Evolutionary conservation across 2,329 filamentous ascomycete genomes (phyloP).

Genomic region (Pseudodiploospora longispora): DNA sequence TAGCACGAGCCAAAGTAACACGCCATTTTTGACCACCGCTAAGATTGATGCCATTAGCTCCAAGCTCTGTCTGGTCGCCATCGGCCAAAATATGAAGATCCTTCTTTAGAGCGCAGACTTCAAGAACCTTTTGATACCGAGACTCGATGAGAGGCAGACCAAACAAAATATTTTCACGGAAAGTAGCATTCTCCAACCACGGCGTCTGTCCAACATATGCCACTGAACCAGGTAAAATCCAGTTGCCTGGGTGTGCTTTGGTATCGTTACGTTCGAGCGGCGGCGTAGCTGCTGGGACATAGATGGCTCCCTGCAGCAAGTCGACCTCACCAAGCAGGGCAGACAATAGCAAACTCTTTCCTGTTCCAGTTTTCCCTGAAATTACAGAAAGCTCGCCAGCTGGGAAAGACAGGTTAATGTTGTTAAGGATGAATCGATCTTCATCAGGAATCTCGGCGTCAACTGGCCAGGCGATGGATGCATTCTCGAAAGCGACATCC

Average conservation of each 20-base stretch:
- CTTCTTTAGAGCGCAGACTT: slow-evolving; percentile 65
- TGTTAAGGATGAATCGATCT: slow-evolving; percentile 55
- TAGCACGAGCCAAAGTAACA: slow-evolving; percentile 67
- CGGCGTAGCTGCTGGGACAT: slow-evolving; percentile 41
- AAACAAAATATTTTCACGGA: slow-evolving; percentile 72
- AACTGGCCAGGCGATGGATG: slow-evolving; percentile 66
- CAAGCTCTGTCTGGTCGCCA: slow-evolving; percentile 73
- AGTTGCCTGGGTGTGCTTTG: slow-evolving; percentile 55
- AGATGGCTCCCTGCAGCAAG: slow-evolving; percentile 53
- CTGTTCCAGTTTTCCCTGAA: slow-evolving; percentile 68
- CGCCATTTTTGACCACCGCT: slow-evolving; percentile 81
- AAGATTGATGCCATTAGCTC: slow-evolving; percentile 76
- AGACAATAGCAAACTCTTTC: slow-evolving; percentile 68
- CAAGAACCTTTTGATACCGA: slow-evolving; percentile 63
- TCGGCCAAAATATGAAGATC: slow-evolving; percentile 70
- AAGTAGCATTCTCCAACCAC: slow-evolving; percentile 77
- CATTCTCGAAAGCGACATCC: slow-evolving; percentile 57
- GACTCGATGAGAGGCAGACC: slow-evolving; percentile 60
- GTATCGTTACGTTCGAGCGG: slow-evolving; percentile 50
- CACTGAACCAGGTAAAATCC: slow-evolving; percentile 61
- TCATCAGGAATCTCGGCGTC: slow-evolving; percentile 50
- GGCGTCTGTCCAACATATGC: slow-evolving; percentile 74
- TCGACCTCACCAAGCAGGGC: slow-evolving; percentile 71
- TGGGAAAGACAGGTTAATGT: slow-evolving; percentile 60
- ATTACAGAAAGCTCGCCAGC: slow-evolving; percentile 62